These are phyloP conservation scores for Clitoria ternatea DNA, from an alignment of 306 rosid species.

Conservation along the genomic window DNA sequence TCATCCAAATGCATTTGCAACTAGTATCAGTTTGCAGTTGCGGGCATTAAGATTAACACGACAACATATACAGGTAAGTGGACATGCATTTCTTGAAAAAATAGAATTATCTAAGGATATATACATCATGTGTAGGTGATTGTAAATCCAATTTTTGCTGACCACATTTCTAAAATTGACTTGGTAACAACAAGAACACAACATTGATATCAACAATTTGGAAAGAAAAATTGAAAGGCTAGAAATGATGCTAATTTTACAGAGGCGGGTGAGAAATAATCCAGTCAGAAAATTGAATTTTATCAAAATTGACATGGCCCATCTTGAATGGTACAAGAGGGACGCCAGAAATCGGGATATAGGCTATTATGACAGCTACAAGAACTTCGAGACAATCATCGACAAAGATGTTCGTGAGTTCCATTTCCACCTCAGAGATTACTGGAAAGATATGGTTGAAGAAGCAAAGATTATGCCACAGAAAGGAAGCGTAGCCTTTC, in stretches of 20 bases:
- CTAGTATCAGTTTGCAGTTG: slow-evolving; percentile 35
- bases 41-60: slow-evolving; percentile 27
- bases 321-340: slow-evolving; percentile 70
- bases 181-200: slow-evolving; percentile 8
- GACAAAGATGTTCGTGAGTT: background rate
- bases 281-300: slow-evolving; percentile 33
- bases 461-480: slow-evolving; percentile 50
- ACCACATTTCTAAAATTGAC: background rate
- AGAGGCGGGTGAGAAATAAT: background rate
- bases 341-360: background rate
- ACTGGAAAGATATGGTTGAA: slow-evolving; percentile 49
- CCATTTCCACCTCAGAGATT: slow-evolving; percentile 22
- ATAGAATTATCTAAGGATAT: too few relatives aligned
- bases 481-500: slow-evolving; percentile 25
- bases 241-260: background rate
- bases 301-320: slow-evolving; percentile 34
- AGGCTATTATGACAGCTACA: slow-evolving; percentile 69
- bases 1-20: slow-evolving; percentile 24
- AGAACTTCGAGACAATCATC: background rate
- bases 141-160: background rate
- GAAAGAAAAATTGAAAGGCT: background rate
- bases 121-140: too few relatives aligned
- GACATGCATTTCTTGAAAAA: background rate
- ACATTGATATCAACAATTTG: background rate
- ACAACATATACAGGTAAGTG: slow-evolving; percentile 30